A percentile compares a stretch with the other conserved stretches of the same genome.
Conservation (phyloP, 768 basidiomycete genomes). For the Leccinum fibrillosum region DNA sequence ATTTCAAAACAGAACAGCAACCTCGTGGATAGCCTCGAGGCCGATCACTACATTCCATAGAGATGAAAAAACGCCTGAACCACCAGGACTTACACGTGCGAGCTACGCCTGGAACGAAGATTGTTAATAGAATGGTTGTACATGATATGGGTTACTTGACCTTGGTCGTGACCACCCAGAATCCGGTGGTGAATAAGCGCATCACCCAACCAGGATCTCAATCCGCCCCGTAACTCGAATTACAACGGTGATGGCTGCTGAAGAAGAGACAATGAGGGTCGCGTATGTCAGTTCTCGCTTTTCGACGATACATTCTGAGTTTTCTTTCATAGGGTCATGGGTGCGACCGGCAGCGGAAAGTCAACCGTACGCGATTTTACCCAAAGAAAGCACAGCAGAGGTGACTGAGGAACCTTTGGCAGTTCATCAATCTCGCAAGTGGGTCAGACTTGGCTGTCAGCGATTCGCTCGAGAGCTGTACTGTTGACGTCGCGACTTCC, state of each 20-base stretch:
- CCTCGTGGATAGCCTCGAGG: constrained; percentile 14
- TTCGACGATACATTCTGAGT: not conserved
- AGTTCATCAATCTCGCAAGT: constrained; percentile 22
- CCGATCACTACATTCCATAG: not conserved
- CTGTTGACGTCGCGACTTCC: constrained; percentile 27
- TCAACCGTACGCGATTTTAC: constrained; percentile 16
- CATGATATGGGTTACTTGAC: not conserved
- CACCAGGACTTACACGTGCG: not conserved
- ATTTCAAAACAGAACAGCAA: constrained; percentile 1
- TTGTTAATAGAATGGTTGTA: constrained; percentile 3
- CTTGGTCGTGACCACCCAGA: not conserved
- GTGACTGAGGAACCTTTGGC: not conserved
- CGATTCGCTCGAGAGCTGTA: constrained; percentile 25
- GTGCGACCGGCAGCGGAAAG: constrained; percentile 23
- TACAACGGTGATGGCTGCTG: constrained; percentile 6
- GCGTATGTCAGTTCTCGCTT: constrained; percentile 11
- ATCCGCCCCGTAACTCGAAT: not conserved
- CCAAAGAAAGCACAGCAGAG: not conserved
- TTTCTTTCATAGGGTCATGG: constrained; percentile 17
- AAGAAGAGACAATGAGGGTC: constrained; percentile 15
- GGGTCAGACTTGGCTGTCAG: constrained; percentile 21
- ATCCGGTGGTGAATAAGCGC: not conserved
- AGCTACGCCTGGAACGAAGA: not conserved
- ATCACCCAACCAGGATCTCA: not conserved
- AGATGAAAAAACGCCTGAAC: not conserved